A percentile compares a stretch with the other conserved stretches of the same genome.
Conservation (phyloP, 176 grass and related monocot genomes). For the Ensete ventricosum region DNA sequence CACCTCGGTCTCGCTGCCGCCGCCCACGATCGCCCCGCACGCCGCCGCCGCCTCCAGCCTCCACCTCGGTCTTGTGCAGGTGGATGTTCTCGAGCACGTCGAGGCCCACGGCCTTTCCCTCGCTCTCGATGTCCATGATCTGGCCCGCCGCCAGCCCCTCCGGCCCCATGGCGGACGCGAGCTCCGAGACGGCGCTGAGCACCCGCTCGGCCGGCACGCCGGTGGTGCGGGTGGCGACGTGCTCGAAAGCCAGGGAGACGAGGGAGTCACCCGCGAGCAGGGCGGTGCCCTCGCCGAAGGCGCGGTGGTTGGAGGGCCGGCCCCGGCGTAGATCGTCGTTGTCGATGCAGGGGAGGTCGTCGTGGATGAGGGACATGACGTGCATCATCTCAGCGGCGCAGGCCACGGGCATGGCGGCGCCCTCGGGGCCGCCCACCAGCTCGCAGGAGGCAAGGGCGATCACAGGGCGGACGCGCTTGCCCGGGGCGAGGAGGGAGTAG, state of each 20-base stretch:
- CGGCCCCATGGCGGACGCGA: conserved; percentile 19
- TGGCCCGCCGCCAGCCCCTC: conserved; percentile 35
- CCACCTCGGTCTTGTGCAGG: conserved; percentile 40
- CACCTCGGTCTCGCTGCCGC: not conserved
- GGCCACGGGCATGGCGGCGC: conserved; percentile 20
- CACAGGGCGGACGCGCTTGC: conserved; percentile 49
- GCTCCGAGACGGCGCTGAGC: conserved; percentile 32
- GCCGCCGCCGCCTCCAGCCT: conserved; percentile 21
- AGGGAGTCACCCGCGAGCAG: conserved; percentile 44
- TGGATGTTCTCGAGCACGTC: conserved; percentile 42
- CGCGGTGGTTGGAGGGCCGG: conserved; percentile 26
- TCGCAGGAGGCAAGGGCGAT: conserved; percentile 43
- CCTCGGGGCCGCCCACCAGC: conserved; percentile 27
- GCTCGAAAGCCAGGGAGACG: conserved; percentile 40
- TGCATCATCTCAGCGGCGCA: conserved; percentile 60
- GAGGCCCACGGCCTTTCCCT: conserved; percentile 20
- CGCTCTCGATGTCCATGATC: conserved; percentile 24
- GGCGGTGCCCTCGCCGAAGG: conserved; percentile 32
- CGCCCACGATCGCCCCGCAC: conserved; percentile 4
- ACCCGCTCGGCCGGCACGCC: conserved; percentile 15
- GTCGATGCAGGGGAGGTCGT: conserved; percentile 64
- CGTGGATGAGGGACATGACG: conserved; percentile 40
- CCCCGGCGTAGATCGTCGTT: conserved; percentile 44
- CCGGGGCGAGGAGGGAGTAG: conserved; percentile 45
- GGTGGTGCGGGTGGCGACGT: conserved; percentile 2